These are phyloP conservation scores for Neurospora sp. DNA, from an alignment of 495 filamentous ascomycete genomes.

Conservation along the genomic window DNA sequence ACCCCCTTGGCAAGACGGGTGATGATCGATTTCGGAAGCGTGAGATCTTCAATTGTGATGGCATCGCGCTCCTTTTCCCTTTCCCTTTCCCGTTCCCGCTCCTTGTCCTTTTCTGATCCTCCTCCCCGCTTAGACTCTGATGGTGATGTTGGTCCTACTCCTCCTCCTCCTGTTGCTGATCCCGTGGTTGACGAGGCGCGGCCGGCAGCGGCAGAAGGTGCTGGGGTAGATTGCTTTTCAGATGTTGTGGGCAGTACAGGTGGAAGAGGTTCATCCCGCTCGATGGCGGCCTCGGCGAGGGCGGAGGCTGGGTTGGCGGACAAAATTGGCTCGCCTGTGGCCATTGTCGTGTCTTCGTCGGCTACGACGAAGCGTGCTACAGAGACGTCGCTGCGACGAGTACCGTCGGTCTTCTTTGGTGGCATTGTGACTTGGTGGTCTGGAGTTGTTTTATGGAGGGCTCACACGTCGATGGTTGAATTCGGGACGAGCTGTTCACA, in stretches of 20 bases:
- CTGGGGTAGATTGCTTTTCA: not conserved
- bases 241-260: slow-evolving; percentile 7
- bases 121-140: slow-evolving; percentile 6
- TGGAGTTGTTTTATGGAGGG: not conserved
- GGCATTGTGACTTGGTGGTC: slow-evolving; percentile 20
- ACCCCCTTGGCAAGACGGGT: slow-evolving; percentile 89
- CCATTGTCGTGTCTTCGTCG: slow-evolving; percentile 19
- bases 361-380: slow-evolving; percentile 32
- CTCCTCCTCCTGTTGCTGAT: slow-evolving; percentile 1
- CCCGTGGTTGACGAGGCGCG: not conserved
- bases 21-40: slow-evolving; percentile 86
- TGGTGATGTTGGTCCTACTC: slow-evolving; percentile 13
- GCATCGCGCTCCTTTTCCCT: slow-evolving; percentile 21
- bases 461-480: not conserved
- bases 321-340: slow-evolving; percentile 12
- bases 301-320: slow-evolving; percentile 14
- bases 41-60: slow-evolving; percentile 60
- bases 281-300: slow-evolving; percentile 15
- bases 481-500: not conserved
- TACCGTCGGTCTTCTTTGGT: slow-evolving; percentile 26
- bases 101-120: slow-evolving; percentile 17
- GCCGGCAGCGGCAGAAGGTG: not conserved
- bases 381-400: slow-evolving; percentile 31
- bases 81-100: slow-evolving; percentile 13
- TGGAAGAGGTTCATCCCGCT: slow-evolving; percentile 19